Conservation (phyloP, 768 basidiomycete genomes). For the Baorangia bicolor region DNA sequence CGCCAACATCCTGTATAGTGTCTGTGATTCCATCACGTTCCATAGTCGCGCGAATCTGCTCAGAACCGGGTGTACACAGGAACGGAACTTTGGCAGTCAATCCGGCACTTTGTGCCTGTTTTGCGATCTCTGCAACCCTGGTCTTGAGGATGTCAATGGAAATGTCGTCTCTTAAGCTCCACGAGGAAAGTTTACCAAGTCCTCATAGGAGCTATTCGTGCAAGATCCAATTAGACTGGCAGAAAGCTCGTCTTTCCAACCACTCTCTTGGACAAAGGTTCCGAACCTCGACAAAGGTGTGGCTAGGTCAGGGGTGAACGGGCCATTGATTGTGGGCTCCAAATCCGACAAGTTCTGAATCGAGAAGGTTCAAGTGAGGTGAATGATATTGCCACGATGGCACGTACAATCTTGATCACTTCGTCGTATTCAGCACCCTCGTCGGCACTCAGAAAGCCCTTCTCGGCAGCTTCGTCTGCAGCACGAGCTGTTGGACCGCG, state of each 20-base stretch:
- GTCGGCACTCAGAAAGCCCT: constrained; percentile 82
- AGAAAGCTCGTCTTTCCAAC: constrained; percentile 92
- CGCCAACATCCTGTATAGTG: constrained; percentile 85
- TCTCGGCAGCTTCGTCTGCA: constrained; percentile 77
- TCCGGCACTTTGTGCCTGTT: constrained; percentile 84
- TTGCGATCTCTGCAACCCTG: constrained; percentile 85
- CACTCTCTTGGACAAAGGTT: constrained; percentile 73
- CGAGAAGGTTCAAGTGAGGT: background rate
- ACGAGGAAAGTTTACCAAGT: constrained; percentile 58
- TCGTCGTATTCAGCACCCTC: constrained; percentile 92
- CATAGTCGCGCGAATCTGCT: constrained; percentile 96
- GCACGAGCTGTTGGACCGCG: constrained; percentile 82
- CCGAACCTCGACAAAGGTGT: constrained; percentile 92
- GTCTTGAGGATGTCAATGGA: constrained; percentile 49
- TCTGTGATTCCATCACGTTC: constrained; percentile 89
- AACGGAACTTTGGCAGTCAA: constrained; percentile 83
- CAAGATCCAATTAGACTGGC: constrained; percentile 97
- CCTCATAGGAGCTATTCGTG: constrained; percentile 98
- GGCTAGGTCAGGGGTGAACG: constrained; percentile 95
- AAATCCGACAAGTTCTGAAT: constrained; percentile 79
- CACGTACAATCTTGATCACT: constrained; percentile 86
- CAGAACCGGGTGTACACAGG: constrained; percentile 87
- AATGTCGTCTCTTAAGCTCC: background rate
- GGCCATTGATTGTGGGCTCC: constrained; percentile 93
- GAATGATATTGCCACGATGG: background rate